phyloP scores from a whole-genome alignment of 495 filamentous ascomycete species.

The Filosporella fistucella region DNA sequence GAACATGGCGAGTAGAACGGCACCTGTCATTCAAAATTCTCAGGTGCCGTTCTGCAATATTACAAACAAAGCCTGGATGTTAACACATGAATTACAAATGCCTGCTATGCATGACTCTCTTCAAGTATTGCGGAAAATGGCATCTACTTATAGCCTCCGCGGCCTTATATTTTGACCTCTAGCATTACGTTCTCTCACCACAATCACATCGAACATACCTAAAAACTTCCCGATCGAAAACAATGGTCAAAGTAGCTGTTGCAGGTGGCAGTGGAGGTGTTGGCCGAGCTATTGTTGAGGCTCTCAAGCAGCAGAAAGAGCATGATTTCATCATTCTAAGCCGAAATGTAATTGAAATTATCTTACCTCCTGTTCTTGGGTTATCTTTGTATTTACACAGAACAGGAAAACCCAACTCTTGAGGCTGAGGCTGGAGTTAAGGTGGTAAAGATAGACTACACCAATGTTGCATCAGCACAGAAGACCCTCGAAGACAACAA shows the following conservation, averaged over 20 bases:
- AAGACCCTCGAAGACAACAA: slow-evolving; percentile 38
- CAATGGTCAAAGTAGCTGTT: slow-evolving; percentile 44
- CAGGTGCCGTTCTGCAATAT: too few species aligned
- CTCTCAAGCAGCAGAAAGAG: slow-evolving; percentile 29
- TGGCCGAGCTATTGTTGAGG: slow-evolving; percentile 47
- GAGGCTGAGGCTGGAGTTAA: slow-evolving; percentile 23
- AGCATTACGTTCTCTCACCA: too few species aligned
- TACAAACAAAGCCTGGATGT: too few species aligned
- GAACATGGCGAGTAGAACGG: too few species aligned
- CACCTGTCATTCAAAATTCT: too few species aligned
- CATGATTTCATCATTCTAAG: slow-evolving; percentile 41
- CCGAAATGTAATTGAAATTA: slow-evolving; percentile 34
- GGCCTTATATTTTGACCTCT: too few species aligned
- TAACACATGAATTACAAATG: too few species aligned
- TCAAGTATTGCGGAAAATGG: too few species aligned
- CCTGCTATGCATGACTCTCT: too few species aligned
- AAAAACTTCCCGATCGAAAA: too few species aligned
- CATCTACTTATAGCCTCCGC: too few species aligned
- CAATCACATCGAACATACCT: too few species aligned
- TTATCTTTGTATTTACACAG: slow-evolving; percentile 8
- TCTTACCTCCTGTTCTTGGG: slow-evolving; percentile 7
- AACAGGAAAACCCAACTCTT: slow-evolving; percentile 8
- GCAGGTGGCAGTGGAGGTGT: slow-evolving; percentile 50
- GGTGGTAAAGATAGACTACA: slow-evolving; percentile 37
- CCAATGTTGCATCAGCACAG: slow-evolving; percentile 31